Conservation (phyloP, 163 green algal genomes). For the Scenedesmus sp. region DNA sequence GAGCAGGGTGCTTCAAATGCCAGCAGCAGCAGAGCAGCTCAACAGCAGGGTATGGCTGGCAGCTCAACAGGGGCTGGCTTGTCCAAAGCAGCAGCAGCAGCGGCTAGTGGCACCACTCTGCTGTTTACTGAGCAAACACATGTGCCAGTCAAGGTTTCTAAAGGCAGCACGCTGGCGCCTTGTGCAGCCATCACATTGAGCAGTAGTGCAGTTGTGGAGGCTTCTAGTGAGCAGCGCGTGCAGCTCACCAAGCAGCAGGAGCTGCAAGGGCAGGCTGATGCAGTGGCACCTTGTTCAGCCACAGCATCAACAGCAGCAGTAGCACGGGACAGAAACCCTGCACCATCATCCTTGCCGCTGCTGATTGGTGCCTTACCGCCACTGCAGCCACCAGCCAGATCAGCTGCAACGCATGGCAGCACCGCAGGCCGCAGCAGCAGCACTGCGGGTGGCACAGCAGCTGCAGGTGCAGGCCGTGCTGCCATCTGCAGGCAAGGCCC, state of each 20-base stretch:
- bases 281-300: neutral
- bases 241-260: neutral
- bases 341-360: neutral
- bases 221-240: neutral
- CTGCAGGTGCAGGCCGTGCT: constrained; percentile 6
- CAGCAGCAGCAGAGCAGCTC: constrained; percentile 3
- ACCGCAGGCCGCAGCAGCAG: neutral
- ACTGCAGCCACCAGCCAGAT: neutral
- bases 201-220: neutral
- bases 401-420: neutral
- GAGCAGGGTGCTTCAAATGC: neutral
- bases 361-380: neutral
- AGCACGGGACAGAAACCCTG: neutral
- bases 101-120: neutral
- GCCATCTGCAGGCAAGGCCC: neutral
- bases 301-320: constrained; percentile 21
- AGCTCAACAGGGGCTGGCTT: neutral
- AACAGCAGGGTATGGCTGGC: neutral
- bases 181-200: neutral
- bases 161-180: neutral
- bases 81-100: neutral
- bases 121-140: neutral
- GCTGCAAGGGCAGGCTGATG: neutral
- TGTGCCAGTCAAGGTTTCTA: neutral
- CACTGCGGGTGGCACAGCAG: neutral